Base-by-base conservation (phyloP, 495 filamentous ascomycete genomes). In the Schizothecium vesticola region DNA sequence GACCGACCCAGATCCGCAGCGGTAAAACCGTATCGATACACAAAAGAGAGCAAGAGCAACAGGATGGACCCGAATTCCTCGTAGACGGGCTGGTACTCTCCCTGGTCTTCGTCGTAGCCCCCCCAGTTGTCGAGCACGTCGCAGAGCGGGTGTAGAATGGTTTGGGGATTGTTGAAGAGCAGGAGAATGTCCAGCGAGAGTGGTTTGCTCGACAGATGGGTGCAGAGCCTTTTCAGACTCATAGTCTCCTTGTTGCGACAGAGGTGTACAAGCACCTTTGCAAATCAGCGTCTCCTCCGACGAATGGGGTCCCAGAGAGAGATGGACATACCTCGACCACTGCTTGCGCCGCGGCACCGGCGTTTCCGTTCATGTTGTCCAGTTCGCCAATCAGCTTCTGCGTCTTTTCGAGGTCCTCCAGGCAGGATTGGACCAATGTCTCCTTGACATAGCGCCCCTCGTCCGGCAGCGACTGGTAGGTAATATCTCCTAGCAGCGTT, bases 31-130 rank as follows among this genome's bases (percentile, higher is more conserved):
- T 96, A 97, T 19, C 96, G 93, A 72, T 95, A 87, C 65, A 91
- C 88, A 71, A 96, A 91, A 0, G 90, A 90, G 22, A 97, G 79
- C 0, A 97, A 85, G 1, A 99, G 81, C 3, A 98, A 85, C 8
- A 98, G 81, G 19, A 97, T 90, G 56, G 91, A 91, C 0, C 93
- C 92, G 68, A 98, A 99, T 69, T 99, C 96, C 70, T 98, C 94
- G 73, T 98, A 98, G 1, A 97, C 91, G 0, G 94, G 95, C 74
- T 97, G 94, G 72, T 95, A 95, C 75, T 99, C 95, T 43, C 89
- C 89, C 82, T 96, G 92, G 64, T 97, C 94, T 70, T 96, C 94
- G 68, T 97, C 94, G 78, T 94, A 96, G 21, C 86, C 74, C 3
- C 68, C 84, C 95, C 94, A 99, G 59, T 88, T 87, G 77, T 98